Evolutionary conservation across 345 rosid species (phyloP), one percentile per base, ranked within the genome.

Genomic region (Cardiospermum halicacabum): DNA sequence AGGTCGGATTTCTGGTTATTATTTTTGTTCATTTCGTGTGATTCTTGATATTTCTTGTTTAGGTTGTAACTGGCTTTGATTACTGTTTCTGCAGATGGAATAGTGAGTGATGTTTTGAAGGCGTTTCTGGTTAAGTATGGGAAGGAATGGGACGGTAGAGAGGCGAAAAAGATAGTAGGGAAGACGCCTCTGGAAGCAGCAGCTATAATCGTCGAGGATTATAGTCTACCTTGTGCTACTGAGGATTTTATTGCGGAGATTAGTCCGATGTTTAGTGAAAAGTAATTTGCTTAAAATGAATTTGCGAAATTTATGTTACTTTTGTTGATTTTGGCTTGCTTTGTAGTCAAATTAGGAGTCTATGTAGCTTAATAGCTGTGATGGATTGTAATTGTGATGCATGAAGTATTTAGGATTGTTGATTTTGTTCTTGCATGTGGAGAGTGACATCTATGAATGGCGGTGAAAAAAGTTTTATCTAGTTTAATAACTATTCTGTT

Each of bases 131-230:
- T 70, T 45, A 93, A 81, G 72, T 88, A 83, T 72, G 97, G 97
- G 57, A 93, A 90, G 50, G 75, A 86, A 49, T 93, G 98, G 98
- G 98, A 93, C 70, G 97, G 96, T 32, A 90, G 97, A 78, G 96
- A 93, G 78, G 73, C 74, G 22, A 78, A 53, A 32, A 81, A 74
- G 51, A 73, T 82, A 34, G 78, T 80, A 30, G 97, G 98, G 15
- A 82, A 79, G 67, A 88, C 95, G 37, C 92, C 92, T 18, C 50
- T 72, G 37, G 99, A 90, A 70, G 92, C 91, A 67, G 90, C 99
- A 34, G 79, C 81, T 58, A 84, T 81, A 31, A 67, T 90, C 62
- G 95, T 93, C 63, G 82, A 88, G 69, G 99, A 84, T 61, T 93
- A 90, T 69, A 87, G 69, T 58, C 95, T 90, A 73, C 85, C 92